Base-by-base conservation (phyloP, 371 early-diverging fungal species). In the Syncephalastrum contaminatum region DNA sequence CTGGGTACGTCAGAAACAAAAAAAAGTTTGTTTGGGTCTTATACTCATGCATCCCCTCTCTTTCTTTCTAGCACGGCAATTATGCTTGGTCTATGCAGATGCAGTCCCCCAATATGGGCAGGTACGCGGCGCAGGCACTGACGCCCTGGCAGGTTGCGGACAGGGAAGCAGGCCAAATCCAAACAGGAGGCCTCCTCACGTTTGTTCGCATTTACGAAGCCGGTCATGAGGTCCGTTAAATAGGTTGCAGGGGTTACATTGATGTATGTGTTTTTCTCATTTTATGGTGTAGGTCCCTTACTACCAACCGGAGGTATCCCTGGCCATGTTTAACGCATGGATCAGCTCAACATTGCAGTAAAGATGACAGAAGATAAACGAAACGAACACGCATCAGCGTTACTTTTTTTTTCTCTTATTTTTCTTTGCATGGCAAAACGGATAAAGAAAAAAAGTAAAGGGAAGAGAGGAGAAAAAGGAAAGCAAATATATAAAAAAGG, bases 181-280 rank as follows among this genome's bases (percentile, higher is more conserved):
- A 90, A 25, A 60, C 79, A 4, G 72, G 69, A 43, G 82, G 84
- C 43, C 75, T 77, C 51, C 72, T 95, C 44, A 87, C 94, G 20
- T 94, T 88, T 73, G 58, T 95, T 52, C 82, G 88, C 16, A 77
- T 90, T 3, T 93, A 84, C 62, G 90, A 84, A 36, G 94, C 91
- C 27, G 94, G 96, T 16, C 96, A 95, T 64, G 93, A 93, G 91
- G 82, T 74, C 24, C 27, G 27, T 47, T 43, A 5, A 42, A 42
- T 12, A 10, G 5, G 39, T 22, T 52, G 20, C 2, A 49, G 13
- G 10, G 13, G 8, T 16, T 7, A 5, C 5, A 2, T 14, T 8
- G 0, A 4, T 19, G 42, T 22, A 13, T 43, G 3, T 13, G 6
- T 13, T 1, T 4, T 20, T 15, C 7, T 49, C 48, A 2, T 50